Base-by-base conservation (phyloP, 1,284 basidiomycete genomes). In the Mycena sp. region DNA sequence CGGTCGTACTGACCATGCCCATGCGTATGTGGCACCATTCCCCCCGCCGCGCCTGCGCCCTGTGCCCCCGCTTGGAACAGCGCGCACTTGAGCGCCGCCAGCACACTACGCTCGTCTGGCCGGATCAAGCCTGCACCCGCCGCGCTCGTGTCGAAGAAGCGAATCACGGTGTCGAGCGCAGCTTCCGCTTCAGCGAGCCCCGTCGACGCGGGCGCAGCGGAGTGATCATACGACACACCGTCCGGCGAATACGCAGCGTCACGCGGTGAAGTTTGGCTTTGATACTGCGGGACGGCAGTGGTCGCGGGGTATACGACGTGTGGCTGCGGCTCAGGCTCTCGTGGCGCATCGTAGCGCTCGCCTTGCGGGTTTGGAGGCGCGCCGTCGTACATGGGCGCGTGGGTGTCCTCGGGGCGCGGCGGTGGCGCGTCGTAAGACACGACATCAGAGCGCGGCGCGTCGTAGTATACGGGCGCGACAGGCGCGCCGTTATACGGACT, bases 131-230 rank as follows among this genome's bases (percentile, higher is more conserved):
- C 75, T 79, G 79, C 46, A 80, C 80, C 48, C 80, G 80, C 52
- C 34, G 34, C 37, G 37, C 39, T 50, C n/a, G 81, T 82, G 76
- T 89, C 85, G 71, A 91, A 77, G 71, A 84, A 91, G 37, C 79
- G 65, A 67, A 89, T 83, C 70, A 91, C 79, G 71, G 81, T 85
- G 74, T 86, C 84, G 72, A 89, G 78, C 30, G 87, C 85, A 7
- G 83, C 83, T 71, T 90, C 86, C 5, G 86, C 89, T 66, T 90
- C 87, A 0, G 80, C 75, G 22, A 87, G 72, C n/a, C 82, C 81
- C 39, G 82, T 81, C n/a, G 75, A 73, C 66, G 63, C 60, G n/a
- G 38, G 34, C 6, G 18, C 46, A 20, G 46, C 22, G 25, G 52
- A 11, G 52, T 10, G 20, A 1, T 18, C 8, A 4, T 7, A 6